Conservation (phyloP, 2,329 filamentous ascomycete genomes). For the Aspergillus pseudotamarii region DNA sequence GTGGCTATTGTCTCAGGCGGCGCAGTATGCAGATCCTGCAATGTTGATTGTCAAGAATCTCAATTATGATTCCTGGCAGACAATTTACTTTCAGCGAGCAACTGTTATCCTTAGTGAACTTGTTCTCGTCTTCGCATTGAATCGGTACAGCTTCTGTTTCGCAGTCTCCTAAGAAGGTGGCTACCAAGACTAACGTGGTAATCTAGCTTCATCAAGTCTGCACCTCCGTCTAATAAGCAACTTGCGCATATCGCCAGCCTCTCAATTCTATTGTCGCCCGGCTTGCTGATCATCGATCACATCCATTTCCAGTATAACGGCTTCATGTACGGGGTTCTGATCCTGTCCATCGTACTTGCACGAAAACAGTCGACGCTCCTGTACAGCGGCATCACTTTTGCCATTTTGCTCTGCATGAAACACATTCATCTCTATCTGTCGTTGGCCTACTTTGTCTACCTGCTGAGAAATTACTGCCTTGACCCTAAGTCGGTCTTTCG, state of each 20-base stretch:
- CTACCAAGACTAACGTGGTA: slow-evolving; percentile 21
- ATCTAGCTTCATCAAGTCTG: slow-evolving; percentile 73
- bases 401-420: slow-evolving; percentile 86
- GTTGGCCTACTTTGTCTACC: slow-evolving; percentile 91
- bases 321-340: slow-evolving; percentile 87
- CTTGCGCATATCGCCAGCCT: slow-evolving; percentile 84
- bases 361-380: slow-evolving; percentile 75
- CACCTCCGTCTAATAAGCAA: slow-evolving; percentile 65
- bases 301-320: slow-evolving; percentile 99
- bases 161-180: not conserved
- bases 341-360: slow-evolving; percentile 83
- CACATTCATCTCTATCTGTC: slow-evolving; percentile 98
- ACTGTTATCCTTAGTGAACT: slow-evolving; percentile 86
- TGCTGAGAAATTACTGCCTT: slow-evolving; percentile 87
- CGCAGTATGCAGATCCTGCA: slow-evolving; percentile 72
- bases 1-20: slow-evolving; percentile 83
- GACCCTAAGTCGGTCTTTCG: slow-evolving; percentile 74
- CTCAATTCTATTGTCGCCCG: slow-evolving; percentile 87
- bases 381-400: slow-evolving; percentile 79
- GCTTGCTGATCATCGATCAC: slow-evolving; percentile 94
- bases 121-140: slow-evolving; percentile 78
- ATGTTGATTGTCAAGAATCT: slow-evolving; percentile 84
- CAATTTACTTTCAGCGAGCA: slow-evolving; percentile 87
- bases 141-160: slow-evolving; percentile 57
- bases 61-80: slow-evolving; percentile 88